phyloP scores from a whole-genome alignment of 2,329 filamentous ascomycete genomes.

The Anthostomella pinea region DNA sequence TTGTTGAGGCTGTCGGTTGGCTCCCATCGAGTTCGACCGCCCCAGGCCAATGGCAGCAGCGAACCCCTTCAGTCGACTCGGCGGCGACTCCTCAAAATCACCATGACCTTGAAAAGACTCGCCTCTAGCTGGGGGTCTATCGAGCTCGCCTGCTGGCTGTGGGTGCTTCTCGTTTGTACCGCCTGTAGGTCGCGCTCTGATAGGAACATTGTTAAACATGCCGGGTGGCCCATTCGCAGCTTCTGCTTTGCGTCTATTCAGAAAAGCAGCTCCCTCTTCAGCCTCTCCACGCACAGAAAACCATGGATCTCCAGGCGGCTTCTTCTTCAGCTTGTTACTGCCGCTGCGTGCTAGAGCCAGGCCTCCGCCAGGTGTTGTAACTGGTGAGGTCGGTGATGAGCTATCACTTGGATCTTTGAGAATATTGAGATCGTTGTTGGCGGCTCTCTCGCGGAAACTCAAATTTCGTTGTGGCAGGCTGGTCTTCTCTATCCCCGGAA shows the following conservation, averaged over 20 bases:
- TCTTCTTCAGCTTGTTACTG: conserved; percentile 60
- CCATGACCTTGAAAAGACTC: conserved; percentile 20
- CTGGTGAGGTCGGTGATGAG: conserved; percentile 18
- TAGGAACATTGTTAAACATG: no score
- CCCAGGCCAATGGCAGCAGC: conserved; percentile 22
- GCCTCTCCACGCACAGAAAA: conserved; percentile 41
- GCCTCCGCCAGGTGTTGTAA: conserved; percentile 31
- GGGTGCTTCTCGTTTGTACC: conserved; percentile 12
- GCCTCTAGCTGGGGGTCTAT: conserved; percentile 24
- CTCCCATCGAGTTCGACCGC: conserved; percentile 21
- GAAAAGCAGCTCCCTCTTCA: conserved; percentile 37
- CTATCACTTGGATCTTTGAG: conserved; percentile 28
- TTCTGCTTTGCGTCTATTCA: conserved; percentile 19
- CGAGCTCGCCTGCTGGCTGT: conserved; percentile 15
- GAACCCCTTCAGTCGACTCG: conserved; percentile 20
- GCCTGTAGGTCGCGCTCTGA: conserved; percentile 6
- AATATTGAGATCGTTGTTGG: conserved; percentile 40
- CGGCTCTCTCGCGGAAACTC: conserved; percentile 59
- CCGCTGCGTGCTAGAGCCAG: conserved; percentile 44
- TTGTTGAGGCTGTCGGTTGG: conserved; percentile 13
- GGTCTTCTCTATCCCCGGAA: conserved; percentile 24
- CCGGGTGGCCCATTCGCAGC: conserved; percentile 9
- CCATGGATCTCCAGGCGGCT: conserved; percentile 52
- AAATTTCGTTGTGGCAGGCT: conserved; percentile 51
- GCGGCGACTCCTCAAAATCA: conserved; percentile 21